Conservation (phyloP, 169 alveolate species). For the Plasmodium malariae region DNA sequence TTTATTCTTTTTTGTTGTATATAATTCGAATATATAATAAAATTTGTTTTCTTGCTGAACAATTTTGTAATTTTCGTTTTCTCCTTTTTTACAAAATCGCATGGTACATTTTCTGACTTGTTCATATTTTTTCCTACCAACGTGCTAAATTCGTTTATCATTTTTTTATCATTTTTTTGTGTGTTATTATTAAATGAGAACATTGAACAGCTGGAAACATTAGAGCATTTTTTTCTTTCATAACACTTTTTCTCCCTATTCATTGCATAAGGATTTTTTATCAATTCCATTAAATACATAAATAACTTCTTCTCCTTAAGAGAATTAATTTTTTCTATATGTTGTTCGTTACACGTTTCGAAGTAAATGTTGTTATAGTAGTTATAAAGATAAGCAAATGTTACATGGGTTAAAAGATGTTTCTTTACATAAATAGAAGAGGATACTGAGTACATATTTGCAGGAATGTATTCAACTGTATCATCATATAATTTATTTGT, state of each 20-base stretch:
- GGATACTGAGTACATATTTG: slow-evolving; percentile 16
- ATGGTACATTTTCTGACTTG: background rate
- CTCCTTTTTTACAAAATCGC: background rate
- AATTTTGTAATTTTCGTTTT: background rate
- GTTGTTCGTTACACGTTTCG: background rate
- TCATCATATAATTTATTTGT: background rate
- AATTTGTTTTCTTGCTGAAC: slow-evolving; percentile 8
- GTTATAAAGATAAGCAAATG: slow-evolving; percentile 56
- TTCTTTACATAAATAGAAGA: slow-evolving; percentile 18
- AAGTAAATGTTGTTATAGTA: slow-evolving; percentile 31
- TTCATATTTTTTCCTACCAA: background rate
- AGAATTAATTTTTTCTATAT: slow-evolving; percentile 7
- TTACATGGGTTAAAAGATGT: slow-evolving; percentile 30
- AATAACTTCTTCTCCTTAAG: slow-evolving; percentile 36
- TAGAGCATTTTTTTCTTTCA: background rate
- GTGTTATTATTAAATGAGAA: background rate
- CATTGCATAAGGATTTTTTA: slow-evolving; percentile 39
- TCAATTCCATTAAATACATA: slow-evolving; percentile 12
- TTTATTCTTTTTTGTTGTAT: slow-evolving; percentile 30
- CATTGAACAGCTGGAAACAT: background rate
- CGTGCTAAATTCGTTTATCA: background rate
- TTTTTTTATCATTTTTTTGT: background rate
- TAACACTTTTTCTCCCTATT: background rate
- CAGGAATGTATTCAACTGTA: background rate
- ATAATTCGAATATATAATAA: slow-evolving; percentile 26